Evolutionary conservation across 116 monocot genomes (phyloP).

Genomic region (Phalaenopsis hybrid): DNA sequence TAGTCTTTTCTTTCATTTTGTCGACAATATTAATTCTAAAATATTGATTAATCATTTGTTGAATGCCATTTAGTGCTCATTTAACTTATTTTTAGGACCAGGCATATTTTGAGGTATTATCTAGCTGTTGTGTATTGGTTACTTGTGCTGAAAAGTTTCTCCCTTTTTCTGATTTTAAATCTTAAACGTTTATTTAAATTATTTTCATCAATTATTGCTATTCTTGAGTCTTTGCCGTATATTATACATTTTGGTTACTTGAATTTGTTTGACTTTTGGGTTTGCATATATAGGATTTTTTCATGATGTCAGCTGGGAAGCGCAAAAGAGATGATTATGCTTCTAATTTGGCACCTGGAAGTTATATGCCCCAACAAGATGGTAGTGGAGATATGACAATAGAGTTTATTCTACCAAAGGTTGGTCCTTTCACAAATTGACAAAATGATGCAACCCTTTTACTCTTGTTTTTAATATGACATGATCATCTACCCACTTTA

Average conservation of each 20-base stretch:
- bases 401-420: constrained; percentile 48
- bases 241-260: neutral
- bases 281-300: constrained; percentile 40
- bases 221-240: neutral
- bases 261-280: neutral
- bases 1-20: constrained; percentile 8
- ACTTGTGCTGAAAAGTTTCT: neutral
- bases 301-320: constrained; percentile 62
- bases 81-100: neutral
- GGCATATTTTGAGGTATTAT: neutral
- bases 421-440: constrained; percentile 9
- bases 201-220: neutral
- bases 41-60: neutral
- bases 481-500: neutral
- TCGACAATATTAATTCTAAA: neutral
- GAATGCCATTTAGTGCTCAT: constrained; percentile 5
- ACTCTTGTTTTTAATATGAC: constrained; percentile 4
- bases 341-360: constrained; percentile 38
- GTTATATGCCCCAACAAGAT: constrained; percentile 81
- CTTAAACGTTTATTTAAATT: neutral
- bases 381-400: constrained; percentile 53
- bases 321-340: constrained; percentile 69
- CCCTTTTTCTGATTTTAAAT: neutral
- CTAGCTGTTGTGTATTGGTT: neutral
- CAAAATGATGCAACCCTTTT: neutral